Conservation (phyloP, 495 filamentous ascomycete genomes). For the Penicillium maclennaniae region DNA sequence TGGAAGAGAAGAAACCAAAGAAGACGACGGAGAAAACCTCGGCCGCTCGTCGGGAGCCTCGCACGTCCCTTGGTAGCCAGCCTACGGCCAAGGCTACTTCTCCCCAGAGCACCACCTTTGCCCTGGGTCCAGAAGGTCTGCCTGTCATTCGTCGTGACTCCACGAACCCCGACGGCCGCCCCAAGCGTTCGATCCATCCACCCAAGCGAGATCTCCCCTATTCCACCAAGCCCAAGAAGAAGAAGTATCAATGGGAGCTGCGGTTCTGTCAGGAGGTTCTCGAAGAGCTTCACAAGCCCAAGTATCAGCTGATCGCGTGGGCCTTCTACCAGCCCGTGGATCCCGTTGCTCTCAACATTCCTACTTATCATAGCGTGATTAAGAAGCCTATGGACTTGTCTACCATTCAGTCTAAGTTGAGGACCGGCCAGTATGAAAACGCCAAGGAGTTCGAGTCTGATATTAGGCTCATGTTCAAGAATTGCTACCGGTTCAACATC, state of each 20-base stretch:
- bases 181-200: slow-evolving; percentile 91
- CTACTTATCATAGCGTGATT: slow-evolving; percentile 85
- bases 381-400: slow-evolving; percentile 94
- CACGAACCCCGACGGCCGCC: slow-evolving; percentile 68
- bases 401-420: slow-evolving; percentile 72
- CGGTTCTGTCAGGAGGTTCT: slow-evolving; percentile 84
- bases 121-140: slow-evolving; percentile 76
- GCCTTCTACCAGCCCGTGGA: slow-evolving; percentile 84
- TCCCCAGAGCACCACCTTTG: slow-evolving; percentile 64
- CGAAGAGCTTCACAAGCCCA: slow-evolving; percentile 71
- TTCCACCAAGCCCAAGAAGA: slow-evolving; percentile 79
- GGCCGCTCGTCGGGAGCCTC: slow-evolving; percentile 51
- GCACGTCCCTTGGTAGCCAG: slow-evolving; percentile 39
- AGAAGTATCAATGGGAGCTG: slow-evolving; percentile 85
- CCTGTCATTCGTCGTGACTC: slow-evolving; percentile 91
- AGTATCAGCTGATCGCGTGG: slow-evolving; percentile 58
- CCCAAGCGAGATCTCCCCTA: slow-evolving; percentile 88
- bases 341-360: slow-evolving; percentile 90
- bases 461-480: slow-evolving; percentile 76
- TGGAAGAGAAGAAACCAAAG: slow-evolving; percentile 59
- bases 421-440: slow-evolving; percentile 74
- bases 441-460: slow-evolving; percentile 84
- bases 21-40: slow-evolving; percentile 50
- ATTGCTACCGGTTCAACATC: slow-evolving; percentile 91
- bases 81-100: slow-evolving; percentile 38